Conservation (phyloP, 495 filamentous ascomycete genomes). For the Thermochaetoides thermophila region DNA sequence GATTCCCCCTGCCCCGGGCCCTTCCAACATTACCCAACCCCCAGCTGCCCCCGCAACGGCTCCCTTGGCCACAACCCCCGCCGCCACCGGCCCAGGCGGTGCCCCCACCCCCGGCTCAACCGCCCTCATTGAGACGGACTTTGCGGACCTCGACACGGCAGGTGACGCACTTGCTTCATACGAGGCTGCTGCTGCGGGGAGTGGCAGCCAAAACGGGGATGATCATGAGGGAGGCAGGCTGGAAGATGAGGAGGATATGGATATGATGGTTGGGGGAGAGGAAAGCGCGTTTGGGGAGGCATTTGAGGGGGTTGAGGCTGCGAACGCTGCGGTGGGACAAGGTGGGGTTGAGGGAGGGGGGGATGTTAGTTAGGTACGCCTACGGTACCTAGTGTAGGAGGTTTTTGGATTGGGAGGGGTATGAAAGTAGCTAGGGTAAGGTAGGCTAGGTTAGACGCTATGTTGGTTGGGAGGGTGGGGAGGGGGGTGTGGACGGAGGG, state of each 20-base stretch:
- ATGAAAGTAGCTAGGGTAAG: too few species aligned
- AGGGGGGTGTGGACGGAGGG: too few species aligned
- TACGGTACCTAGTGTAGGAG: not conserved
- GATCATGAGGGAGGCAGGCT: slow-evolving; percentile 33
- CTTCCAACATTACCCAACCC: slow-evolving; percentile 7
- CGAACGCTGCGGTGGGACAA: slow-evolving; percentile 11
- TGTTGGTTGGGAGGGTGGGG: too few species aligned
- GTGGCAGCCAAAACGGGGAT: slow-evolving; percentile 20
- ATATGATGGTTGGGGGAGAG: slow-evolving; percentile 29
- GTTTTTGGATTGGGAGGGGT: too few species aligned
- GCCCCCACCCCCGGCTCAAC: not conserved
- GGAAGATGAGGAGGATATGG: slow-evolving; percentile 33
- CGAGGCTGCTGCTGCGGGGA: slow-evolving; percentile 8
- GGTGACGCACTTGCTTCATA: slow-evolving; percentile 33
- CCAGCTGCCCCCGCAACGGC: slow-evolving; percentile 2
- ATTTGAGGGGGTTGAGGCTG: slow-evolving; percentile 33
- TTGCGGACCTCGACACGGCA: slow-evolving; percentile 38
- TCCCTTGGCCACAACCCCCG: slow-evolving; percentile 4
- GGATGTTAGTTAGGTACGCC: too few species aligned
- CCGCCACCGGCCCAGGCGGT: slow-evolving; percentile 12
- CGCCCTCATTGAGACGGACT: too few species aligned
- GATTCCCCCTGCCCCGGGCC: slow-evolving; percentile 6
- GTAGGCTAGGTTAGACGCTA: too few species aligned
- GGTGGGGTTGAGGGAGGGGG: slow-evolving; percentile 2
- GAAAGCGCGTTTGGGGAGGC: slow-evolving; percentile 43